Conservation (phyloP, 352 stramenopile genomes). For the Globisporangium echinulatum region DNA sequence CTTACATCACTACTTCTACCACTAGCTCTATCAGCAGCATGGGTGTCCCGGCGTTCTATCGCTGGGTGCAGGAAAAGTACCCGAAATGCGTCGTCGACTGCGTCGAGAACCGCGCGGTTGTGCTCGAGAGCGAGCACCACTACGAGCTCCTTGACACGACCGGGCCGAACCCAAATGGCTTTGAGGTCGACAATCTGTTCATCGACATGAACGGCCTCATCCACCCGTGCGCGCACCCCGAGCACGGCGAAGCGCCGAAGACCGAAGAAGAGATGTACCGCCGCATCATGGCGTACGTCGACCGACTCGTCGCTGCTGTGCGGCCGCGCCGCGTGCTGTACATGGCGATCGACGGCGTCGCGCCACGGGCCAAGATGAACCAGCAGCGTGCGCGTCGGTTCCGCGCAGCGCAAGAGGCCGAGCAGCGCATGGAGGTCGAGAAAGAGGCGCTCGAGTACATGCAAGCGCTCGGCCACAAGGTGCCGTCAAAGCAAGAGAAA, state of each 20-base stretch:
- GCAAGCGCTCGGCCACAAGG: constrained; percentile 79
- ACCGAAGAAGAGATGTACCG: constrained; percentile 99
- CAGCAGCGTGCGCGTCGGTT: constrained; percentile 98
- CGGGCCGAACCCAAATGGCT: constrained; percentile 90
- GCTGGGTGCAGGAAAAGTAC: constrained; percentile 99
- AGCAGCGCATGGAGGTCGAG: constrained; percentile 91
- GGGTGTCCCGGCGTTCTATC: constrained; percentile 99
- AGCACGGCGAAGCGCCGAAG: constrained; percentile 86
- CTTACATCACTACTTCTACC: too few species aligned
- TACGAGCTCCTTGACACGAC: constrained; percentile 75
- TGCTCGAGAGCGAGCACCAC: constrained; percentile 77
- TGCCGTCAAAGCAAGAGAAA: constrained; percentile 72
- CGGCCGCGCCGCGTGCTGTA: constrained; percentile 95
- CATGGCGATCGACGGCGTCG: constrained; percentile 98
- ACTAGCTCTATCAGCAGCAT: constrained; percentile 34
- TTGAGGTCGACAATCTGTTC: constrained; percentile 98
- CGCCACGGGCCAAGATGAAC: constrained; percentile 99
- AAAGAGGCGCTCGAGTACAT: constrained; percentile 91
- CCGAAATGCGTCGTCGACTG: constrained; percentile 95
- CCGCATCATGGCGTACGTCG: constrained; percentile 94
- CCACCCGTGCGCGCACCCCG: constrained; percentile 97
- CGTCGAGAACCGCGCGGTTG: constrained; percentile 55
- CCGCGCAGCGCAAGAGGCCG: constrained; percentile 92
- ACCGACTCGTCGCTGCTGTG: constrained; percentile 93
- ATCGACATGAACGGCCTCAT: constrained; percentile 99